Percentiles rank a stretch among this genome's conserved stretches.
These are phyloP conservation scores for Ogataea nakhonphanomensis DNA, from an alignment of 805 yeast genomes.

Conservation along the genomic window DNA sequence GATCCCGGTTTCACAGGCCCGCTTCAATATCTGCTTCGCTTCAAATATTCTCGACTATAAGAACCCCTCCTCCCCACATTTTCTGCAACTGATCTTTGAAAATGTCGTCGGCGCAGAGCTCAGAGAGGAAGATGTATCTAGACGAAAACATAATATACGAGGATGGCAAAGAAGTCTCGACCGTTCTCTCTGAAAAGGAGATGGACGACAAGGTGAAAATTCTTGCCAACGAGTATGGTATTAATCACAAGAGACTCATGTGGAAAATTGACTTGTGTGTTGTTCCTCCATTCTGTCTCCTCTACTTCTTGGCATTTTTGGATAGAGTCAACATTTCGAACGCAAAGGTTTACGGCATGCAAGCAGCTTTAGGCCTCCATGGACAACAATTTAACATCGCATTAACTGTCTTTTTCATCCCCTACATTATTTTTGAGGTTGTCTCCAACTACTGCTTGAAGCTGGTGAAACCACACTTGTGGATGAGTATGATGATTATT, in stretches of 20 bases:
- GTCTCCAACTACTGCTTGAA: constrained; percentile 62
- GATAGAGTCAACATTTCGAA: constrained; percentile 83
- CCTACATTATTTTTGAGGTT: constrained; percentile 62
- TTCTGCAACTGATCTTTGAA: not conserved
- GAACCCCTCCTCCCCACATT: constrained; percentile 1
- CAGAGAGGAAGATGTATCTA: constrained; percentile 17
- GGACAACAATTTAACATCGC: constrained; percentile 63
- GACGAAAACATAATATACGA: constrained; percentile 15
- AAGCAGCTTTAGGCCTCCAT: constrained; percentile 46
- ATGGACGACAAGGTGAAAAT: constrained; percentile 28
- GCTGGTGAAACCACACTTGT: constrained; percentile 56
- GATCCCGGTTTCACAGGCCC: constrained; percentile 1
- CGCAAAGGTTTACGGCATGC: constrained; percentile 72
- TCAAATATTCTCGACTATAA: not conserved
- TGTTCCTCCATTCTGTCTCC: constrained; percentile 70
- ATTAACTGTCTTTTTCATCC: constrained; percentile 68
- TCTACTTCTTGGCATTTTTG: constrained; percentile 72
- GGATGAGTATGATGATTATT: constrained; percentile 58
- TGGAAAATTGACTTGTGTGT: constrained; percentile 66
- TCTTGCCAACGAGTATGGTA: constrained; percentile 43
- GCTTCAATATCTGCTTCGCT: no score
- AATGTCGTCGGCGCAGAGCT: constrained; percentile 19
- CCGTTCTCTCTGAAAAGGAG: constrained; percentile 22
- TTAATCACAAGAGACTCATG: constrained; percentile 55
- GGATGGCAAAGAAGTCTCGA: constrained; percentile 7